Evolutionary conservation across 139 green algal species (phyloP), one percentile per base, ranked within the genome.

Genomic region (Chlamydomonas eustigma): DNA sequence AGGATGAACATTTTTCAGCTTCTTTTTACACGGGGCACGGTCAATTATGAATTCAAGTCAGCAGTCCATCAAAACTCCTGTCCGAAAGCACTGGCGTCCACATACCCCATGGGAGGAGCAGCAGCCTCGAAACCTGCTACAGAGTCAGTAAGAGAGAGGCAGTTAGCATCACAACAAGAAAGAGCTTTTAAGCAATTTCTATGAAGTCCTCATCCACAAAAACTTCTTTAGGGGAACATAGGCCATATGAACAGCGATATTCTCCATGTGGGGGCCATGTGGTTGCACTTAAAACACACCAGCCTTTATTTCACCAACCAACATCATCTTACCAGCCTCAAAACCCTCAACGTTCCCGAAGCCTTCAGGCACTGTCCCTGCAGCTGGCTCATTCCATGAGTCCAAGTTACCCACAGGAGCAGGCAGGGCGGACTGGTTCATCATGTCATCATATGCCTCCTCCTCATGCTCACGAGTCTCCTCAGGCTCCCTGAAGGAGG

Each of bases 401-500:
- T 91, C 86, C 33, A 81, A 76, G n/a, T 73, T 72, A 28, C 76
- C 77, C 33, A 80, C 36, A 63, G 76, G 72, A 32, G 83, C 74
- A 25, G 80, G 75, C 63, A 86, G 77, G 18, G 77, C 71, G 28
- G 65, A 72, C 28, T 50, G 44, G 44, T 58, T 58, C 44, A 58
- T 52, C 2, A 37, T n/a, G 2, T 33, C 68, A 44, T 37, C 74
- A 76, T 63, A 81, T 36, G 78, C 79, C n/a, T 81, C 82, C 71
- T 88, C 88, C 73, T 93, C 84, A 8, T 37, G 74, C 81, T 92
- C 91, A 85, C 95, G 89, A 71, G 87, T 81, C 88, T 97, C 92
- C 83, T 97, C 92, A 3, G 91, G 92, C 81, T 97, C 94, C 78
- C 95, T 92, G 68, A 2, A 51, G 8, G 39, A 51, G 31, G 66